Conservation (phyloP, 2,329 filamentous ascomycete genomes). For the Triangularia setosa region DNA sequence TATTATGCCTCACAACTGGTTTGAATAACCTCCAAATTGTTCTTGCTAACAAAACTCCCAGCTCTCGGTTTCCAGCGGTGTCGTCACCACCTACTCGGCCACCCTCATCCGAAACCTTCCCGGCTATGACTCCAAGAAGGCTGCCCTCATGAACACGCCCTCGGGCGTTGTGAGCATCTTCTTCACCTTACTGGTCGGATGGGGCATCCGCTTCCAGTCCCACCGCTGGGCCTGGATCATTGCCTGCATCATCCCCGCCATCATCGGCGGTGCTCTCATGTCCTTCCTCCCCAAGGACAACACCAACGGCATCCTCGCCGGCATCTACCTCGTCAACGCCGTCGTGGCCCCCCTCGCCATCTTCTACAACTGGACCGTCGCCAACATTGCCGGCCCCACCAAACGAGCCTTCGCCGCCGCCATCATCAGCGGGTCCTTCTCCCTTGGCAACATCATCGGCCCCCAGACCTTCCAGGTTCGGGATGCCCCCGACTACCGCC, state of each 20-base stretch:
- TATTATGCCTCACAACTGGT: no score
- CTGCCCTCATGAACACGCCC: conserved; percentile 53
- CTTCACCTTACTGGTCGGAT: conserved; percentile 46
- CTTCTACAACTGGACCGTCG: conserved; percentile 47
- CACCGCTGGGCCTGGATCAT: conserved; percentile 50
- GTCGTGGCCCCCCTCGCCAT: conserved; percentile 44
- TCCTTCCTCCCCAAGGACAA: conserved; percentile 47
- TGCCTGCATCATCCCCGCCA: conserved; percentile 45
- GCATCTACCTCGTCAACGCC: conserved; percentile 50
- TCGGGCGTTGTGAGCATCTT: conserved; percentile 50
- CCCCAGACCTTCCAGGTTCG: conserved; percentile 52
- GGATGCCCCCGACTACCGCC: conserved; percentile 49
- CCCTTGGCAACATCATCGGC: conserved; percentile 53
- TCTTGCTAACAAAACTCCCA: conserved; percentile 25
- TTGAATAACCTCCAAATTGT: neutral
- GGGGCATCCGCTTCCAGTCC: conserved; percentile 42
- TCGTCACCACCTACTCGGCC: conserved; percentile 52
- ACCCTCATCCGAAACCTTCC: conserved; percentile 46
- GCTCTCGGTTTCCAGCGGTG: conserved; percentile 49
- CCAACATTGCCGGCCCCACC: conserved; percentile 49
- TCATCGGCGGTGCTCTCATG: conserved; percentile 49
- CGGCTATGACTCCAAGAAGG: conserved; percentile 41
- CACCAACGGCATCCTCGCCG: conserved; percentile 43
- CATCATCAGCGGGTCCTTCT: conserved; percentile 47
- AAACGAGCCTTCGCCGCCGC: conserved; percentile 50